A percentile compares a stretch with the other conserved stretches of the same genome.
Conservation (phyloP, 225 moss, liverwort and hornwort genomes). For the Straminergon stramineum region DNA sequence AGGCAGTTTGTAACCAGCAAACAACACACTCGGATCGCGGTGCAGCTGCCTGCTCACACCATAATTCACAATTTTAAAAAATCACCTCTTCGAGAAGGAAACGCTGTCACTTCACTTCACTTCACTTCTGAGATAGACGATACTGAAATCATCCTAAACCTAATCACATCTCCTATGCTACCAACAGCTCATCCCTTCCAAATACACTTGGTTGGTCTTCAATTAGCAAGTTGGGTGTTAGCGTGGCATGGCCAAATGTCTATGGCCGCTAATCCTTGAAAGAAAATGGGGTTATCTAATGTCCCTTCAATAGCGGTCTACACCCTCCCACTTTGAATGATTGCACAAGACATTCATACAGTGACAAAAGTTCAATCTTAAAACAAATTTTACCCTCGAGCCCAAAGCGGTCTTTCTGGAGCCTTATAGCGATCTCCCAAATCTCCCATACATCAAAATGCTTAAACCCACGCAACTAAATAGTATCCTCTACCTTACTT, state of each 20-base stretch:
- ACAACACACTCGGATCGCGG: constrained; percentile 85
- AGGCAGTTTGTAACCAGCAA: constrained; percentile 90
- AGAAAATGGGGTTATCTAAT: background rate
- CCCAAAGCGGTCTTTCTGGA: background rate
- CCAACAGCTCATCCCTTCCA: background rate
- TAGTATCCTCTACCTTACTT: background rate
- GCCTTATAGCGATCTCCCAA: background rate
- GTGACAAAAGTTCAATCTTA: background rate
- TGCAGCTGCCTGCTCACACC: constrained; percentile 79
- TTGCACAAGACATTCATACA: background rate
- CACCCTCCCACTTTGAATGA: background rate
- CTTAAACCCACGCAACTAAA: background rate
- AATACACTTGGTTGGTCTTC: background rate
- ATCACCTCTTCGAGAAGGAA: background rate
- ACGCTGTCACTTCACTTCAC: background rate
- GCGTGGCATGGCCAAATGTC: background rate
- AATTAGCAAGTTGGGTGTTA: background rate
- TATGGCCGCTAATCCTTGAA: background rate
- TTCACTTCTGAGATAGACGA: background rate
- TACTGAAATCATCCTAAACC: background rate
- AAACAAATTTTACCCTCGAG: background rate
- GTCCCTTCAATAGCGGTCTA: background rate
- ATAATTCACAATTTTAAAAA: background rate
- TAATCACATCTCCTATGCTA: background rate
- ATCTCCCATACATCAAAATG: background rate